phyloP scores from a whole-genome alignment of 73 alveolate genomes.

The Blepharisma japonicum region DNA sequence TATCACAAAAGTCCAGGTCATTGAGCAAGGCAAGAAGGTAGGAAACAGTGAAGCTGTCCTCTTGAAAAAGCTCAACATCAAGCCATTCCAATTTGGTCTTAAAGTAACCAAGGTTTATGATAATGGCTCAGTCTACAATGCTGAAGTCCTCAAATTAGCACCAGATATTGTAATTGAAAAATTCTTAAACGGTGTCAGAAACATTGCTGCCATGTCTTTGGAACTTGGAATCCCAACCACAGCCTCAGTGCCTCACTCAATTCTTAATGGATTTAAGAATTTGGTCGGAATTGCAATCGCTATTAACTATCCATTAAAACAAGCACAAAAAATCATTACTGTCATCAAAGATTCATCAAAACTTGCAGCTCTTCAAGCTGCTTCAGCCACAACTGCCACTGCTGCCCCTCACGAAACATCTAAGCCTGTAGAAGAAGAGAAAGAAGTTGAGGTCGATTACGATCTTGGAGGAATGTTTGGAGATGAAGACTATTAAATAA shows the following conservation, averaged over 20 bases:
- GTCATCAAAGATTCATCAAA: conserved; percentile 58
- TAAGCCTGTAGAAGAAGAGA: conserved; percentile 57
- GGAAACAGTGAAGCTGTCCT: conserved; percentile 95
- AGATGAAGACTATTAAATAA: conserved; percentile 59
- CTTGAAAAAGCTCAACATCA: conserved; percentile 91
- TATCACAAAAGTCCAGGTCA: conserved; percentile 83
- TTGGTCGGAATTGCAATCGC: conserved; percentile 93
- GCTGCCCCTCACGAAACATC: conserved; percentile 52
- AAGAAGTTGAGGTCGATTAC: conserved; percentile 84
- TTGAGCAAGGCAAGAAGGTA: conserved; percentile 85
- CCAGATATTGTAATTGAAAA: conserved; percentile 41
- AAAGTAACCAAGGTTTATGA: conserved; percentile 88
- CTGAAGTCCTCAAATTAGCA: conserved; percentile 94
- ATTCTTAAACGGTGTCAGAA: conserved; percentile 56
- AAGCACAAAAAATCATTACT: conserved; percentile 52
- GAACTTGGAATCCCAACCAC: conserved; percentile 91
- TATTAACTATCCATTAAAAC: conserved; percentile 78
- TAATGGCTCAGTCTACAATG: conserved; percentile 92
- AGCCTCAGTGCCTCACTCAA: conserved; percentile 96
- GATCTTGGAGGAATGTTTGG: conserved; percentile 94
- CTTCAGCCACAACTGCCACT: conserved; percentile 52
- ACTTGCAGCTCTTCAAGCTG: conserved; percentile 60
- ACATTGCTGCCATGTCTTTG: conserved; percentile 85
- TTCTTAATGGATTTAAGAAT: conserved; percentile 96
- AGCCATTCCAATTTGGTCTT: conserved; percentile 94